phyloP scores from a whole-genome alignment of 176 grass and related monocot species.

The Aegilops longissima region DNA sequence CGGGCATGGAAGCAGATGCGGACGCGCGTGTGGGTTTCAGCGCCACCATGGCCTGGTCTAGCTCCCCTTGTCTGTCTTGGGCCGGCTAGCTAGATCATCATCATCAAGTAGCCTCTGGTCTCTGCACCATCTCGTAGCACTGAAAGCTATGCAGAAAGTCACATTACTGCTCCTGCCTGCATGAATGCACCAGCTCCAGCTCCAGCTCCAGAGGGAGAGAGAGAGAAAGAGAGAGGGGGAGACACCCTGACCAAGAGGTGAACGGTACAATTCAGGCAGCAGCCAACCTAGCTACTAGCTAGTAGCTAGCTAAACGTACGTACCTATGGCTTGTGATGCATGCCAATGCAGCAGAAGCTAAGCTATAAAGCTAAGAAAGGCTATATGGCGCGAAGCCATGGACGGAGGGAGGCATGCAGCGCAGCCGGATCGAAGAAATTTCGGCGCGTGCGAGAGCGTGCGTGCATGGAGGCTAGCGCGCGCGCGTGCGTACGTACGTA shows the following conservation, averaged over 20 bases:
- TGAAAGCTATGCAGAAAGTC: constrained; percentile 54
- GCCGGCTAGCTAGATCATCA: constrained; percentile 17
- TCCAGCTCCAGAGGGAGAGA: background rate
- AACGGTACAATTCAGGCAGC: constrained; percentile 17
- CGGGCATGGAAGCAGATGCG: constrained; percentile 42
- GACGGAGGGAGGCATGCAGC: background rate
- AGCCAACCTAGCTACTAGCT: background rate
- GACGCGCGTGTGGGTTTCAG: constrained; percentile 62
- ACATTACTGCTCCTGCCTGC: constrained; percentile 21
- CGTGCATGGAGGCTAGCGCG: background rate
- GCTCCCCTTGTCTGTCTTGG: constrained; percentile 37
- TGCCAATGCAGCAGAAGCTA: constrained; percentile 1
- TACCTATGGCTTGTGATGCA: constrained; percentile 22
- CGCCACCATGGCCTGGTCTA: constrained; percentile 33
- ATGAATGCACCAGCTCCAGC: background rate
- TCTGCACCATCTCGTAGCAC: constrained; percentile 36
- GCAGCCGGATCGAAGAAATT: background rate
- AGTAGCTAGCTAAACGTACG: background rate
- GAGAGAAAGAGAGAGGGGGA: background rate
- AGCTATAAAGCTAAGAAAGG: background rate
- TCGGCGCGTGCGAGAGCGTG: background rate
- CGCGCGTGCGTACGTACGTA: too few species aligned
- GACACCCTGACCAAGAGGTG: constrained; percentile 12
- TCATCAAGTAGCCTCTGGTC: background rate
- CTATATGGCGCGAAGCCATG: background rate